Evolutionary conservation across 352 stramenopile genomes (phyloP).

Genomic region (Phytophthora pisi): DNA sequence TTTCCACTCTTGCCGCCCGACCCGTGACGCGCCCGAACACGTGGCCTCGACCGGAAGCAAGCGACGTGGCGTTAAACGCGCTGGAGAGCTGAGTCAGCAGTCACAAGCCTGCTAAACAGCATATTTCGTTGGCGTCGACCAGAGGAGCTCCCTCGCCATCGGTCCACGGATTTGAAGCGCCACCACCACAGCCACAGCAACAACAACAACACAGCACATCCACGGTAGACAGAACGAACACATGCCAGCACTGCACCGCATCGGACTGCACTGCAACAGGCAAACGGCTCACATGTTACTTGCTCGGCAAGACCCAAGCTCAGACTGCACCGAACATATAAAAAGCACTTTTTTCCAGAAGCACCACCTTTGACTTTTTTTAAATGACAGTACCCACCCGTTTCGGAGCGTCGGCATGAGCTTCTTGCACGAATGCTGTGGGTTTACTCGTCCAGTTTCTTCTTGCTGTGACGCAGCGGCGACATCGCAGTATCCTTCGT

Average conservation of each 20-base stretch:
- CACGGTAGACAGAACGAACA: slow-evolving; percentile 14
- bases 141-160: slow-evolving; percentile 5
- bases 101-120: slow-evolving; percentile 33
- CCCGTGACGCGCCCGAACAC: slow-evolving; percentile 30
- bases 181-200: slow-evolving; percentile 4
- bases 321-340: slow-evolving; percentile 21
- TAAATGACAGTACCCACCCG: slow-evolving; percentile 41
- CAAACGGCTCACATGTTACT: slow-evolving; percentile 31
- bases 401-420: slow-evolving; percentile 25
- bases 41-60: slow-evolving; percentile 23
- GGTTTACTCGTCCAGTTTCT: slow-evolving; percentile 33
- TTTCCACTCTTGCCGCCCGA: slow-evolving; percentile 30
- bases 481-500: slow-evolving; percentile 61
- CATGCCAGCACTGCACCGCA: slow-evolving; percentile 15
- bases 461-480: slow-evolving; percentile 39
- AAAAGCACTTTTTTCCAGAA: slow-evolving; percentile 28
- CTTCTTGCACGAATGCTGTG: slow-evolving; percentile 18
- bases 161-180: slow-evolving; percentile 6
- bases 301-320: slow-evolving; percentile 7
- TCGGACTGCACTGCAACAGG: slow-evolving; percentile 8
- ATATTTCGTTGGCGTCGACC: slow-evolving; percentile 25
- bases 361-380: slow-evolving; percentile 37
- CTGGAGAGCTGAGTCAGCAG: slow-evolving; percentile 19
- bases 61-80: slow-evolving; percentile 28
- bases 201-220: slow-evolving; percentile 20